These are phyloP conservation scores for Seminavis robusta DNA, from an alignment of 108 stramenopile species.

Conservation along the genomic window DNA sequence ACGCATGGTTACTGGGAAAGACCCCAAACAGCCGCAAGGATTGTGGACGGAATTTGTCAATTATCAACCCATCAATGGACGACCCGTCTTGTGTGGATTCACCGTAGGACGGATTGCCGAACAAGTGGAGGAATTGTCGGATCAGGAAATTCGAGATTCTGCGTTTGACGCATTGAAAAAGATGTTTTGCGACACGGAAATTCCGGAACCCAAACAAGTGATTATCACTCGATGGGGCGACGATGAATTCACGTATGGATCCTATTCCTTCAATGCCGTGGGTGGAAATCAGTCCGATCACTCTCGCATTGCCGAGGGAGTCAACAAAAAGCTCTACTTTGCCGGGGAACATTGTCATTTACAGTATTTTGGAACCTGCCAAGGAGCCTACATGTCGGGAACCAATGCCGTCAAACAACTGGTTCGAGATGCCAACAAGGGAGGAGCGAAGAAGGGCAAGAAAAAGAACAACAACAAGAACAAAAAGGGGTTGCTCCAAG, in stretches of 20 bases:
- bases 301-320: neutral
- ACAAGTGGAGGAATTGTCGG: too few species aligned
- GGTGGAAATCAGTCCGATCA: constrained; percentile 1
- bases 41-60: neutral
- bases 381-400: constrained; percentile 19
- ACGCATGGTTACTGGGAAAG: neutral
- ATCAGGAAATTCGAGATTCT: neutral
- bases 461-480: too few species aligned
- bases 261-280: constrained; percentile 19
- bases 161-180: neutral
- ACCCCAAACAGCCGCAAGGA: too few species aligned
- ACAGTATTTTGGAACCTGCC: constrained; percentile 15
- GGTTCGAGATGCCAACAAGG: neutral
- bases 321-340: constrained; percentile 13
- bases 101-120: neutral
- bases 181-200: constrained; percentile 11
- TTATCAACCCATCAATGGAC: neutral
- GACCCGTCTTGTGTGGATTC: neutral
- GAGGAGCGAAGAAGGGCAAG: too few species aligned
- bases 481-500: too few species aligned
- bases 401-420: constrained; percentile 5
- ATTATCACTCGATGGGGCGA: constrained; percentile 22
- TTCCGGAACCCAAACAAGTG: constrained; percentile 17
- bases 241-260: constrained; percentile 21
- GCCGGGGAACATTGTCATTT: constrained; percentile 22